Percentiles rank a stretch among this genome's conserved stretches.
phyloP scores from a whole-genome alignment of 2,329 filamentous ascomycete species.

The Exophiala aquamarina region DNA sequence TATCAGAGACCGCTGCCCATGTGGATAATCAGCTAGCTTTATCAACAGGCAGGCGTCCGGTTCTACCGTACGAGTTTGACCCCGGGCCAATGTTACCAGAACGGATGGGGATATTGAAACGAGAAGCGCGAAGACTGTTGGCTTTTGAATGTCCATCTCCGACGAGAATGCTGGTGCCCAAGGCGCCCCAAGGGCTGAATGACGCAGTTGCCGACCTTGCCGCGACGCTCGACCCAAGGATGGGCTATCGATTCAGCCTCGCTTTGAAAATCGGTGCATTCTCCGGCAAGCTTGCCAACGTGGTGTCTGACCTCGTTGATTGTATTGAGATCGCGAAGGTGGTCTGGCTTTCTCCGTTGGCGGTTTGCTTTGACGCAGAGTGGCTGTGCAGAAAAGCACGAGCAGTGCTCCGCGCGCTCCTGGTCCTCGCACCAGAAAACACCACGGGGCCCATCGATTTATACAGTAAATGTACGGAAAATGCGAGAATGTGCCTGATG shows the following conservation, averaged over 20 bases:
- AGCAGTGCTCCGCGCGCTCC: slow-evolving; percentile 18
- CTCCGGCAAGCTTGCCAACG: slow-evolving; percentile 5
- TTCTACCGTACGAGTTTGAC: slow-evolving; percentile 18
- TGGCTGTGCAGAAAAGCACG: slow-evolving; percentile 25
- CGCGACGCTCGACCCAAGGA: slow-evolving; percentile 18
- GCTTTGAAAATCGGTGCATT: slow-evolving; percentile 15
- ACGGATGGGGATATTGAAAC: slow-evolving; percentile 18
- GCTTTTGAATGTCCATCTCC: slow-evolving; percentile 14
- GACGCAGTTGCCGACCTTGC: slow-evolving; percentile 22
- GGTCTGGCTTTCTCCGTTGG: slow-evolving; percentile 24
- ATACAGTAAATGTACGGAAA: slow-evolving; percentile 16
- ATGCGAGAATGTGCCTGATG: slow-evolving; percentile 15
- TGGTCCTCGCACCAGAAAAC: slow-evolving; percentile 19
- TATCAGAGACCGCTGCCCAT: slow-evolving; percentile 23
- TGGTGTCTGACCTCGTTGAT: slow-evolving; percentile 21
- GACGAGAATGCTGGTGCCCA: slow-evolving; percentile 5
- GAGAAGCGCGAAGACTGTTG: slow-evolving; percentile 17
- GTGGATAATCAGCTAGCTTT: slow-evolving; percentile 25
- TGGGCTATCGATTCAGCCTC: slow-evolving; percentile 18
- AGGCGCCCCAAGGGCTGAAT: slow-evolving; percentile 10
- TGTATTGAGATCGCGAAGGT: slow-evolving; percentile 26
- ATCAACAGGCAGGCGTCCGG: slow-evolving; percentile 15
- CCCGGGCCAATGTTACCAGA: slow-evolving; percentile 25
- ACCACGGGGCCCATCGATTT: slow-evolving; percentile 13
- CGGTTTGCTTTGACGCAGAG: slow-evolving; percentile 25